Conservation (phyloP, 2,329 filamentous ascomycete species). For the Gaeumannomyces sp. region DNA sequence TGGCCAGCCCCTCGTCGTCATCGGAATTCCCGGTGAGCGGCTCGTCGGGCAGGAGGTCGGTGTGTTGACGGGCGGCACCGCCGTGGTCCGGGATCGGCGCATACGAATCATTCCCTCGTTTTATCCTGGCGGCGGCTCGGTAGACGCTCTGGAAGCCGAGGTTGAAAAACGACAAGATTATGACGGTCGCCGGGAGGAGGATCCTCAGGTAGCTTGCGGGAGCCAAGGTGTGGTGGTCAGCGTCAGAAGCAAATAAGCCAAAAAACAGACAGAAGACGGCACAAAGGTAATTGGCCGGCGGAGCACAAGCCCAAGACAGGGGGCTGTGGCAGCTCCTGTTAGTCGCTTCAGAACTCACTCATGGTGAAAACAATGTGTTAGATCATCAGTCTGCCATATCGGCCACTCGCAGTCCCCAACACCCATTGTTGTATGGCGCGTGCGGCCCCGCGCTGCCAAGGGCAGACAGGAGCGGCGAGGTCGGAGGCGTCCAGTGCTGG, state of each 20-base stretch:
- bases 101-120: slow-evolving; percentile 49
- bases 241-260: slow-evolving; percentile 4
- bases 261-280: neutral
- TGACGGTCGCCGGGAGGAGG: slow-evolving; percentile 67
- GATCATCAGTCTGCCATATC: slow-evolving; percentile 59
- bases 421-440: slow-evolving; percentile 28
- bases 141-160: slow-evolving; percentile 54
- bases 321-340: neutral
- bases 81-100: slow-evolving; percentile 41
- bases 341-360: slow-evolving; percentile 49
- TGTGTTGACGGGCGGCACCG: slow-evolving; percentile 35
- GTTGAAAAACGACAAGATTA: slow-evolving; percentile 63
- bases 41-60: slow-evolving; percentile 44
- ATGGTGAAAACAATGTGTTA: slow-evolving; percentile 56
- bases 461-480: slow-evolving; percentile 5
- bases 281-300: neutral
- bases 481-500: neutral
- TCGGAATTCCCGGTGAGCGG: slow-evolving; percentile 28
- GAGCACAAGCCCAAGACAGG: slow-evolving; percentile 10
- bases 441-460: slow-evolving; percentile 4
- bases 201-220: slow-evolving; percentile 66
- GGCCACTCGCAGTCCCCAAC: slow-evolving; percentile 52
- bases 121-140: slow-evolving; percentile 42
- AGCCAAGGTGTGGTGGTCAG: slow-evolving; percentile 7
- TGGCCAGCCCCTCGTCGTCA: slow-evolving; percentile 54